Conservation (phyloP, 2,329 filamentous ascomycete species). For the Cercospora sojina region DNA sequence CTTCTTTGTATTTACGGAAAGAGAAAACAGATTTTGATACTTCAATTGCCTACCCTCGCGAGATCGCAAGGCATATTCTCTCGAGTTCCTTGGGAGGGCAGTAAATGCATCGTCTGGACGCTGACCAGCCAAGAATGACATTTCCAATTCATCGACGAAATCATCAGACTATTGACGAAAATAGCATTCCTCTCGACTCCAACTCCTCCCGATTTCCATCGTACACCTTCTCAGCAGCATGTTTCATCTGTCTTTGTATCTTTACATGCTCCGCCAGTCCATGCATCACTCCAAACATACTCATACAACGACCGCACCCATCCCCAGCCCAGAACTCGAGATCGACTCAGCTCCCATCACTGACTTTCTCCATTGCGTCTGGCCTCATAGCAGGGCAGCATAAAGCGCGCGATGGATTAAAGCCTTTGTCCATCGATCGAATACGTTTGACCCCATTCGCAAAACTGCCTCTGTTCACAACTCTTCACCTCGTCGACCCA, state of each 20-base stretch:
- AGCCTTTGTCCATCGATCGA: neutral
- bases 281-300: neutral
- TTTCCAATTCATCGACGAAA: neutral
- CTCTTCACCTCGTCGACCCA: conserved; percentile 18
- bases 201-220: neutral
- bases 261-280: neutral
- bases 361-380: neutral
- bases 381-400: neutral
- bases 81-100: neutral
- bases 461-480: neutral
- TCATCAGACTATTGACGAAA: neutral
- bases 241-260: neutral
- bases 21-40: neutral
- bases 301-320: neutral
- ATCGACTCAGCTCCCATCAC: neutral
- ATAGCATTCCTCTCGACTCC: neutral
- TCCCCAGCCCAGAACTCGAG: neutral
- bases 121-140: neutral
- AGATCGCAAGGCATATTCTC: neutral
- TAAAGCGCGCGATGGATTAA: neutral
- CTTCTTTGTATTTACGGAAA: neutral
- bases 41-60: neutral
- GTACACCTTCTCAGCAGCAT: neutral
- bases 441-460: neutral
- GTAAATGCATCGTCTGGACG: neutral